phyloP scores from a whole-genome alignment of 176 grass and related monocot species.

The Raddia distichophylla region DNA sequence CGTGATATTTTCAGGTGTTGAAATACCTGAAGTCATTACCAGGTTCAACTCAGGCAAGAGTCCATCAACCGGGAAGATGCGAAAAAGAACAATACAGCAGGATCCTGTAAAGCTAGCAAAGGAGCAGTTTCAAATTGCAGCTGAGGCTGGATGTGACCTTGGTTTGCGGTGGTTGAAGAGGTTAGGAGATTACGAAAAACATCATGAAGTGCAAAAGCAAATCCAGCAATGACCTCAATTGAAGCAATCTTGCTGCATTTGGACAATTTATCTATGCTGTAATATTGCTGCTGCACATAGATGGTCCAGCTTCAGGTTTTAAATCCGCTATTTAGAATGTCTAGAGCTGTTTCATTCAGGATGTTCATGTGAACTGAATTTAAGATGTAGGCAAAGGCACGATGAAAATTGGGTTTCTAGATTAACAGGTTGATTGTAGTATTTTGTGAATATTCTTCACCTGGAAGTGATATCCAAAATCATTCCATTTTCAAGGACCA shows the following conservation, averaged over 20 bases:
- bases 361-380: not conserved
- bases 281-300: conserved; percentile 6
- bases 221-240: conserved; percentile 38
- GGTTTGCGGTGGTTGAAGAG: conserved; percentile 86
- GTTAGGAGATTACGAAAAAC: conserved; percentile 59
- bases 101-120: conserved; percentile 70
- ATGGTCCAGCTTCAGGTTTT: not conserved
- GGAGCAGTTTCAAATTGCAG: conserved; percentile 82
- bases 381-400: not conserved
- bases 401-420: conserved; percentile 15
- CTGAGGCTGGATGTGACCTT: conserved; percentile 67
- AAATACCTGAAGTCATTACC: conserved; percentile 82
- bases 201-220: conserved; percentile 47
- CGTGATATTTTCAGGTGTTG: conserved; percentile 53
- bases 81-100: conserved; percentile 47
- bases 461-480: too few relatives aligned
- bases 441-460: too few relatives aligned
- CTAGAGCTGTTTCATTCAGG: not conserved
- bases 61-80: conserved; percentile 56
- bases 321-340: not conserved
- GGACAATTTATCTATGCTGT: not conserved
- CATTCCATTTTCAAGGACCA: too few relatives aligned
- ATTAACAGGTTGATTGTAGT: conserved; percentile 12
- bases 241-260: not conserved
- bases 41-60: conserved; percentile 72